Evolutionary conservation across 495 filamentous ascomycete species (phyloP).

Genomic region (Elasticomyces elasticus): DNA sequence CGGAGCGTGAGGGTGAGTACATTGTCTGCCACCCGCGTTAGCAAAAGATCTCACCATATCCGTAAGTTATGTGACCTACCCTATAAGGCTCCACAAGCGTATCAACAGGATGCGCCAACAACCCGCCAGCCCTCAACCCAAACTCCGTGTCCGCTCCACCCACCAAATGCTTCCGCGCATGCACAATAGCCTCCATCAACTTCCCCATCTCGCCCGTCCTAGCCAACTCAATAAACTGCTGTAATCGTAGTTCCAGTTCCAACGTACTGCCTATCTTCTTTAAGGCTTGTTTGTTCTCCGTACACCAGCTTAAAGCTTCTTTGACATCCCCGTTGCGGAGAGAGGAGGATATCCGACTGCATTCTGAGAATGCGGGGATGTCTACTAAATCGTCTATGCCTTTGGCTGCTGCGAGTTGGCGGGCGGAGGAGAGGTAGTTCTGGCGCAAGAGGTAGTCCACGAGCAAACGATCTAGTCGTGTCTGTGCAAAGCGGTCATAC

Average conservation of each 20-base stretch:
- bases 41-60: neutral
- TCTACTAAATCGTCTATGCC: conserved; percentile 73
- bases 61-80: conserved; percentile 34
- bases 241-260: conserved; percentile 87
- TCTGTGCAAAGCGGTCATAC: conserved; percentile 82
- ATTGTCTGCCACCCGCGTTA: conserved; percentile 44
- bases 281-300: conserved; percentile 78
- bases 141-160: conserved; percentile 58
- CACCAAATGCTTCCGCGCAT: conserved; percentile 71
- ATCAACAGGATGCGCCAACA: conserved; percentile 64
- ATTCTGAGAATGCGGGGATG: conserved; percentile 76
- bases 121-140: conserved; percentile 55
- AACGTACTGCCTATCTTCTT: conserved; percentile 82
- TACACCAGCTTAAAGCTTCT: conserved; percentile 81
- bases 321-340: conserved; percentile 59
- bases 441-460: conserved; percentile 82
- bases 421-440: conserved; percentile 72
- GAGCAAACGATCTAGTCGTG: conserved; percentile 69
- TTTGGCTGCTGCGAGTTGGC: conserved; percentile 60
- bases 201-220: conserved; percentile 50
- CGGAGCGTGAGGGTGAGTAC: conserved; percentile 65
- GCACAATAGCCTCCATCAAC: conserved; percentile 62
- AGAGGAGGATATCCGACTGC: conserved; percentile 61
- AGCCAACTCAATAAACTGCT: conserved; percentile 89
- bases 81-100: conserved; percentile 53